Evolutionary conservation across 768 basidiomycete species (phyloP), one percentile per base, ranked within the genome.

Genomic region (Tulasnella sp.): DNA sequence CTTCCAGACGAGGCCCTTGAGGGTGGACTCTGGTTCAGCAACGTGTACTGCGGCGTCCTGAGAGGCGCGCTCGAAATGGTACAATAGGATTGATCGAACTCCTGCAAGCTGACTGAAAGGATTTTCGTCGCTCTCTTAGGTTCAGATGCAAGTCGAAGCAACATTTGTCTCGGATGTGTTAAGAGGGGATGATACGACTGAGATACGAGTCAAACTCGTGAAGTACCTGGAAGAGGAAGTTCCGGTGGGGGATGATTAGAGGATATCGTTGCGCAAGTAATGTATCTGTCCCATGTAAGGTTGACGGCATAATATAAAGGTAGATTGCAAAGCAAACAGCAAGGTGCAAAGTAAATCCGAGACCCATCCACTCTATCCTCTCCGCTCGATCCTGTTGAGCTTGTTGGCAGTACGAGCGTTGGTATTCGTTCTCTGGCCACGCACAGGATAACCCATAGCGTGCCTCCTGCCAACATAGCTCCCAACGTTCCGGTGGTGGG

Each of bases 11-110:
- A 98, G 83, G 96, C 91, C 1, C 87, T 97, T 40, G 95, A 97
- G 84, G 96, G 96, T 24, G 97, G 96, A 0, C 86, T 99, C 48
- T 98, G 96, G 95, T 99, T 96, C 86, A 96, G 95, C 86, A 99
- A 99, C 86, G 93, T 99, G 64, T 88, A 98, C 1, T 97, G 96
- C 84, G 98, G 98, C 6, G 97, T 99, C 11, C 86, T 99, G 75
- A 88, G 97, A 77, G 98, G 98, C 3, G 91, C 96, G 48, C 85
- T 99, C 76, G 98, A 99, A 88, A 99, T 99, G 98, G 98, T 98
- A 84, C 81, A 90, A 86, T 40, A 7, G 14, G 5, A 31, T 16
- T 37, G 6, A 48, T 18, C 34, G 42, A 20, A 24, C 22, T n/a
- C 24, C 54, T 6, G 54, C 3, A 54, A 54, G 41, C 6, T 73